Base-by-base conservation (phyloP, 129 eudicot species). In the Flaveria linearis region DNA sequence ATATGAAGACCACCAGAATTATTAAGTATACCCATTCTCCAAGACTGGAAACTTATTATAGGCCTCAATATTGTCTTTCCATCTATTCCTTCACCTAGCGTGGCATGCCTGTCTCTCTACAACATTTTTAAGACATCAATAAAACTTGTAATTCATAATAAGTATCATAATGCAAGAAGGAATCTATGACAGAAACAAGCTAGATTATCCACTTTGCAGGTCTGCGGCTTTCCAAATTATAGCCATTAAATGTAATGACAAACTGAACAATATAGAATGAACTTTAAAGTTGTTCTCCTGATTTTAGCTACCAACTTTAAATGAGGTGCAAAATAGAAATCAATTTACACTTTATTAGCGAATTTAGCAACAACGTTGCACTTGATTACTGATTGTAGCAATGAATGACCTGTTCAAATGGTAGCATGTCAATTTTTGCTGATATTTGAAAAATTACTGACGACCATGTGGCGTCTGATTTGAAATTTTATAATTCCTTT, bases 21-120 rank as follows among this genome's bases (percentile, higher is more conserved):
- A 14, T 70, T 46, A 47, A 63, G 39, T 63, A 15, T 87, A 94
- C 98, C 98, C 20, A 86, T 81, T 91, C 97, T 94, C 98, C 98
- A 94, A 42, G 96, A 84, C 72, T 94, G 97, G 86, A 94, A 94
- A 73, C 92, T 83, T 79, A 91, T 88, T 28, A 94, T 89, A 51
- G 98, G 97, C 90, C 85, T 91, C 65, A 82, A 63, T 55, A 82
- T 56, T 63, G 81, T 69, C 92, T 91, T 91, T 75, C 93, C 91
- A 76, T 60, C 76, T 58, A 89, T 78, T 55, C 92, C 98, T 41
- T 85, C 88, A 69, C 86, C 93, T 65, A 86, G 43, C 67, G 81
- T 36, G 28, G 87, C 84, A 51, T 88, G 83, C 76, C 86, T 94
- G 75, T 91, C 97, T 81, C 98, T 88, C 98, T 94, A 84, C 83